These are phyloP conservation scores for Arthrocladium fulminans DNA, from an alignment of 2,329 filamentous ascomycete genomes.

Conservation along the genomic window DNA sequence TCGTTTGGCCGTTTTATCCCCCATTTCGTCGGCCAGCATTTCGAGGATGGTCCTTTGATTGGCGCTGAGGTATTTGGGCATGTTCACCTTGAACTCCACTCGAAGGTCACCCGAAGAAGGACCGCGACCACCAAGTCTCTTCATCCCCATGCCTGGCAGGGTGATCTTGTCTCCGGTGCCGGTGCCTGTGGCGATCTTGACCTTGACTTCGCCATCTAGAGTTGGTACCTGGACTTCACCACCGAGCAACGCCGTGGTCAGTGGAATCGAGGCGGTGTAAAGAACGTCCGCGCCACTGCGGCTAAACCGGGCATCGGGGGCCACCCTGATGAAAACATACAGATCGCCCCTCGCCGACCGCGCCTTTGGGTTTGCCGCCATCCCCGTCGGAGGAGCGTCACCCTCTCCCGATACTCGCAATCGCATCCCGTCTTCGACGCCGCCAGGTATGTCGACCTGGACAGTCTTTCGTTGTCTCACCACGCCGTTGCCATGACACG, in stretches of 20 bases:
- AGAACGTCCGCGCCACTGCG: slow-evolving; percentile 81
- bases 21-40: slow-evolving; percentile 94
- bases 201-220: slow-evolving; percentile 77
- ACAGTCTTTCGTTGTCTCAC: slow-evolving; percentile 75
- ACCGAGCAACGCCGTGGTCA: slow-evolving; percentile 87
- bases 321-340: slow-evolving; percentile 81
- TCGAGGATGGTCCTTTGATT: slow-evolving; percentile 91
- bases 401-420: slow-evolving; percentile 77
- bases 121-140: slow-evolving; percentile 61
- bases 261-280: slow-evolving; percentile 80
- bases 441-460: slow-evolving; percentile 82
- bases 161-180: slow-evolving; percentile 88
- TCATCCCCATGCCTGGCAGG: slow-evolving; percentile 87
- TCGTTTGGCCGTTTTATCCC: slow-evolving; percentile 80
- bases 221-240: slow-evolving; percentile 86
- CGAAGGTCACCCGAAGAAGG: slow-evolving; percentile 69
- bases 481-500: slow-evolving; percentile 75
- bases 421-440: slow-evolving; percentile 94
- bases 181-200: slow-evolving; percentile 85
- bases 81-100: slow-evolving; percentile 88
- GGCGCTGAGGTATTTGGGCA: slow-evolving; percentile 86
- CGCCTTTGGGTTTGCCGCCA: slow-evolving; percentile 52
- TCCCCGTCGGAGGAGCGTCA: slow-evolving; percentile 72
- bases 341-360: slow-evolving; percentile 73
- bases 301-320: slow-evolving; percentile 82